Conservation (phyloP, 257 asterid species). For the Ballota nigra region DNA sequence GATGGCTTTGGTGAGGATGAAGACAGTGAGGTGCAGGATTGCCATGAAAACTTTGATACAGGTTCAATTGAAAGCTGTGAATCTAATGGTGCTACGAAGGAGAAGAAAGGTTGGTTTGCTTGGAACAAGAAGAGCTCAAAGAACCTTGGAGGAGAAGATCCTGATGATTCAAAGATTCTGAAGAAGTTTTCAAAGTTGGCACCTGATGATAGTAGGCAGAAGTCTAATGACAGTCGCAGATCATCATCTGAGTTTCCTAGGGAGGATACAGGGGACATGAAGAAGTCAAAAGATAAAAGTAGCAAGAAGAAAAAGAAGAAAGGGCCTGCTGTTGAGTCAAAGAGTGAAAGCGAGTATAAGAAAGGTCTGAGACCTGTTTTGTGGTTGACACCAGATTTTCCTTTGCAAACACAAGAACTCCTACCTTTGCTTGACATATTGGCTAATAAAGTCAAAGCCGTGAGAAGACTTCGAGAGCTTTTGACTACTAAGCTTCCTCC, state of each 20-base stretch:
- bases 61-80: constrained; percentile 74
- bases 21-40: constrained; percentile 66
- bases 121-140: constrained; percentile 86
- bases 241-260: constrained; percentile 61
- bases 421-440: constrained; percentile 95
- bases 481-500: constrained; percentile 91
- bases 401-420: constrained; percentile 88
- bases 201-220: constrained; percentile 69
- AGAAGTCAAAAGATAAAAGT: constrained; percentile 74
- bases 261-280: constrained; percentile 70
- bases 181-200: constrained; percentile 80
- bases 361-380: constrained; percentile 94
- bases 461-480: constrained; percentile 94
- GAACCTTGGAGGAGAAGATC: constrained; percentile 67
- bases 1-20: constrained; percentile 78
- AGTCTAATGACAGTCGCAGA: constrained; percentile 56
- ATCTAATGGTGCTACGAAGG: constrained; percentile 70
- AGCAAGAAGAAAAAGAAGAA: constrained; percentile 94
- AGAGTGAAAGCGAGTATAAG: constrained; percentile 73
- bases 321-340: constrained; percentile 42
- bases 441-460: constrained; percentile 96
- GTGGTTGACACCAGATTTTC: constrained; percentile 99
- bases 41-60: constrained; percentile 55
- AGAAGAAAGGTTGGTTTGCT: constrained; percentile 91
- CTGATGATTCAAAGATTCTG: constrained; percentile 70